phyloP scores from a whole-genome alignment of 257 asterid genomes.

The Petrea volubilis region DNA sequence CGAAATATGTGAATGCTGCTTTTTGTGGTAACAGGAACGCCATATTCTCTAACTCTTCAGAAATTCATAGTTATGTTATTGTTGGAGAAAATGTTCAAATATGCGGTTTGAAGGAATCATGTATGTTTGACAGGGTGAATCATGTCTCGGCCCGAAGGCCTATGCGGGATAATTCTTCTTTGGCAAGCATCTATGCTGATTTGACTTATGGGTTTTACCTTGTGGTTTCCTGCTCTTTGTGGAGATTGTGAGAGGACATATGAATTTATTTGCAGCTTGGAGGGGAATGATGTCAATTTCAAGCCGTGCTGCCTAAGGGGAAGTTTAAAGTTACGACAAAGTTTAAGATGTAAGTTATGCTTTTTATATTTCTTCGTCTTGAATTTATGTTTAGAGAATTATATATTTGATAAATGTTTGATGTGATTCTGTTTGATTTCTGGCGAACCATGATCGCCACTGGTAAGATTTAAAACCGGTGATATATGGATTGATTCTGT shows the following conservation, averaged over 20 bases:
- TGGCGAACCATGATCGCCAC: no score
- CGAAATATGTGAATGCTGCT: conserved; percentile 30
- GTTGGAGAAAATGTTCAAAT: background rate
- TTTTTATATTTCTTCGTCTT: background rate
- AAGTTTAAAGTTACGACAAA: no score
- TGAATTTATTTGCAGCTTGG: conserved; percentile 39
- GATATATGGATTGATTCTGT: no score
- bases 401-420: no score
- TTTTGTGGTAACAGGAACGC: conserved; percentile 45
- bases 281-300: conserved; percentile 36
- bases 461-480: no score
- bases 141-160: conserved; percentile 15
- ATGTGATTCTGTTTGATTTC: background rate
- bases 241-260: conserved; percentile 40
- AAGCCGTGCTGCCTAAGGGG: no score
- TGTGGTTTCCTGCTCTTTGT: conserved; percentile 41
- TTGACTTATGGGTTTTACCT: conserved; percentile 43
- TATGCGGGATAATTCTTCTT: conserved; percentile 29
- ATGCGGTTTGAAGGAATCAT: conserved; percentile 44
- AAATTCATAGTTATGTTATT: conserved; percentile 32
- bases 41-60: conserved; percentile 26
- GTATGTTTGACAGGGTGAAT: conserved; percentile 31
- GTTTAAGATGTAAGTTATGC: conserved; percentile 37
- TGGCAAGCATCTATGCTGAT: conserved; percentile 36
- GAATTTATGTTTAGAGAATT: background rate